Conservation (phyloP, 2,329 filamentous ascomycete genomes). For the Scytalidium lignicola region DNA sequence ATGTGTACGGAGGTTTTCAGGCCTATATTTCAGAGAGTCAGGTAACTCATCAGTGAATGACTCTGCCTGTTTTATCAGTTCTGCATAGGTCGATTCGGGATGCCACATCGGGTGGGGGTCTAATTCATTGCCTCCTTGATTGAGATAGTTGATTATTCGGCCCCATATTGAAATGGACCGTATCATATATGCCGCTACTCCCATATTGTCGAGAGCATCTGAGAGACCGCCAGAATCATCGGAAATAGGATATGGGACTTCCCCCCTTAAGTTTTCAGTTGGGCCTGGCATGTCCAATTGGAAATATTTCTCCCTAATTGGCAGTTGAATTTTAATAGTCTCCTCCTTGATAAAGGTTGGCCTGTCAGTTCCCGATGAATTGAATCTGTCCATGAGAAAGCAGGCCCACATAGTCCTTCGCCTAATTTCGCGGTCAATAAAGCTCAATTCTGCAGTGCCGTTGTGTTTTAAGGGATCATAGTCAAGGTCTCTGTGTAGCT, state of each 20-base stretch:
- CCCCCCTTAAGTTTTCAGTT: constrained; percentile 77
- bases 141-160: constrained; percentile 81
- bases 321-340: constrained; percentile 81
- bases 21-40: constrained; percentile 63
- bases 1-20: constrained; percentile 80
- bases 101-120: constrained; percentile 79
- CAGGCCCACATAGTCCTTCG: constrained; percentile 97
- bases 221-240: constrained; percentile 59
- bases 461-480: constrained; percentile 68
- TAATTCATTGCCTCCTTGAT: constrained; percentile 77
- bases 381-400: constrained; percentile 96
- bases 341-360: constrained; percentile 90
- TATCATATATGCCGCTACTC: constrained; percentile 86
- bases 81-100: constrained; percentile 68
- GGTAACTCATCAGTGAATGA: constrained; percentile 68
- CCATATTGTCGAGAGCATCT: constrained; percentile 80
- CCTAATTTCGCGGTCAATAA: constrained; percentile 89
- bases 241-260: constrained; percentile 56
- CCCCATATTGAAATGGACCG: constrained; percentile 85
- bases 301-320: constrained; percentile 85
- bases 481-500: constrained; percentile 87
- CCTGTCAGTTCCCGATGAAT: constrained; percentile 88
- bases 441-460: constrained; percentile 65
- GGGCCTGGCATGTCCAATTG: constrained; percentile 84
- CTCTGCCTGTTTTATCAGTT: constrained; percentile 65